These are phyloP conservation scores for Beauveria bassiana DNA, from an alignment of 2,329 filamentous ascomycete genomes.

Conservation along the genomic window DNA sequence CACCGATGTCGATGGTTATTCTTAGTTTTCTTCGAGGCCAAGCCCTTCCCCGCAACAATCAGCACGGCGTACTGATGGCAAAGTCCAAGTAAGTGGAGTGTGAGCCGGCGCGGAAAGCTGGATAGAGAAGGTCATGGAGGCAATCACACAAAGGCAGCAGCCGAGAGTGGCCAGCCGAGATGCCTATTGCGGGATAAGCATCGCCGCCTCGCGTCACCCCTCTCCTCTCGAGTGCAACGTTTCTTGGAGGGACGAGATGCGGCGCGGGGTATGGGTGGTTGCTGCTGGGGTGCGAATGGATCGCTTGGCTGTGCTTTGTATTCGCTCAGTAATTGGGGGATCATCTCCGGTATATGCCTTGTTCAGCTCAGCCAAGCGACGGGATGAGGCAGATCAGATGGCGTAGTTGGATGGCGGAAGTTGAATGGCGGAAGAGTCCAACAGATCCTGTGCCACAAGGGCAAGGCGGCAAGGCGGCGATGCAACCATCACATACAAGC, in stretches of 20 bases:
- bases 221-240: constrained; percentile 3
- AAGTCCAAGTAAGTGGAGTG: constrained; percentile 5
- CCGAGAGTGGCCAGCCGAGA: background rate
- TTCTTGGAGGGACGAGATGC: constrained; percentile 3
- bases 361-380: background rate
- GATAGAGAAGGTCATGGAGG: background rate
- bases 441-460: background rate
- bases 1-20: background rate
- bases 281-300: background rate
- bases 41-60: background rate
- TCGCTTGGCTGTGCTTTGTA: background rate
- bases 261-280: background rate
- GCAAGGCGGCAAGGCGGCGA: background rate
- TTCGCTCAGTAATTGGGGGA: background rate
- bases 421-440: background rate
- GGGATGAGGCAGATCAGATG: constrained; percentile 6
- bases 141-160: background rate
- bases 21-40: background rate
- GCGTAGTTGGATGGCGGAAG: background rate
- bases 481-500: background rate
- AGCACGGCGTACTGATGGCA: background rate
- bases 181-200: constrained; percentile 8
- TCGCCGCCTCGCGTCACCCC: background rate
- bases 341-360: background rate
- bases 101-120: background rate